phyloP scores from a whole-genome alignment of 2,329 filamentous ascomycete species.

The Zalaria sp. region DNA sequence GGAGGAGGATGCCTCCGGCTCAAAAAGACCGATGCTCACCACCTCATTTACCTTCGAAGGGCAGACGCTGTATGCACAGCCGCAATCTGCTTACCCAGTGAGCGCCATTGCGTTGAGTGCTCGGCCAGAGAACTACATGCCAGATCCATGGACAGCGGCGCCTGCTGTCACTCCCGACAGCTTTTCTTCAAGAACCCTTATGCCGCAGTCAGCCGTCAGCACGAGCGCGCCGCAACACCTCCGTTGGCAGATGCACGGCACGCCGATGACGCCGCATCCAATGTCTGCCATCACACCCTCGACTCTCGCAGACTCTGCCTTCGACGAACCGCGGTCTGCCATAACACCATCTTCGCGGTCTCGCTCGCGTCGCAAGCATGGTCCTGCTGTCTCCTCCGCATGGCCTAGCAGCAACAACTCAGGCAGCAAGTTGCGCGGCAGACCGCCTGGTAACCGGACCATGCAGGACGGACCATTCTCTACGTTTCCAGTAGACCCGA shows the following conservation, averaged over 20 bases:
- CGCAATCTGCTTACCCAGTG: slow-evolving; percentile 35
- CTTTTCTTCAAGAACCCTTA: slow-evolving; percentile 21
- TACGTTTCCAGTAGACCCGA: slow-evolving; percentile 51
- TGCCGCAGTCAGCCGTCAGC: slow-evolving; percentile 28
- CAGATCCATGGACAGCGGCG: slow-evolving; percentile 32
- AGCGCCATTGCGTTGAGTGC: slow-evolving; percentile 39
- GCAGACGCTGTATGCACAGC: slow-evolving; percentile 13
- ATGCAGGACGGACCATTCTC: slow-evolving; percentile 53
- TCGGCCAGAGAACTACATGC: slow-evolving; percentile 40
- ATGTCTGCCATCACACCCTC: slow-evolving; percentile 61
- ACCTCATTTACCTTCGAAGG: slow-evolving; percentile 3
- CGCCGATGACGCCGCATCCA: slow-evolving; percentile 45
- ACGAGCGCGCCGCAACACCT: slow-evolving; percentile 24
- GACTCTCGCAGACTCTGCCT: slow-evolving; percentile 28
- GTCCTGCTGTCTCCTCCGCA: slow-evolving; percentile 78
- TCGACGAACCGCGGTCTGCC: slow-evolving; percentile 56
- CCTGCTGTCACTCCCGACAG: slow-evolving; percentile 21
- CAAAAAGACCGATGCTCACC: slow-evolving; percentile 10
- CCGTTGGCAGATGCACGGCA: slow-evolving; percentile 16
- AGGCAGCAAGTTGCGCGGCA: slow-evolving; percentile 59
- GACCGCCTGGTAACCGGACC: slow-evolving; percentile 62
- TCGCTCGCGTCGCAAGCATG: slow-evolving; percentile 51
- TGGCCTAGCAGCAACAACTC: slow-evolving; percentile 58
- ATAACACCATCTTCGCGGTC: slow-evolving; percentile 44
- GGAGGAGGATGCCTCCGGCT: slow-evolving; percentile 3